Base-by-base conservation (phyloP, 805 yeast genomes). In the Phaffomyces opuntiae region DNA sequence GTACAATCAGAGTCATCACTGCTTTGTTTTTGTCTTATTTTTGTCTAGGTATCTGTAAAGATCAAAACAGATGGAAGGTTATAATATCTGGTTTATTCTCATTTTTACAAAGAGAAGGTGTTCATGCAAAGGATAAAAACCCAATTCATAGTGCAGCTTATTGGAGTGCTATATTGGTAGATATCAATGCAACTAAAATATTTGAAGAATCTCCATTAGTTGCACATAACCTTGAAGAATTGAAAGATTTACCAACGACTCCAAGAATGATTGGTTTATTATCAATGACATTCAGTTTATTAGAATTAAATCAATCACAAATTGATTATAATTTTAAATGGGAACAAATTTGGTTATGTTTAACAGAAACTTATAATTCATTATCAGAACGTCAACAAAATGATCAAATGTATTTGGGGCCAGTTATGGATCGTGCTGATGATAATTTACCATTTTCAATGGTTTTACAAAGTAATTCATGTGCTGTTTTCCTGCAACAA, bases 261-360 rank as follows among this genome's bases (percentile, higher is more conserved):
- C 19, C 19, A 17, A 17, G 19, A 17, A 17, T 17, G 19, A 3
- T 17, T 17, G 19, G 19, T 17, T 17, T 17, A 17, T 45, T 9
- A 5, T 42, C 47, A 4, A 40, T 44, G 44, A 47, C 47, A 8
- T 41, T 47, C 27, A 45, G 49, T 27, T 31, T 47, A 5, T 34
- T 49, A 11, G 39, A 32, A 1, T 19, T 40, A 5, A 48, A 44
- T 16, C 38, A 35, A 25, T 35, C 50, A 32, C 42, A 31, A 19
- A 27, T 31, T 9, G 50, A 55, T 17, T 17, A 17, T 17, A 17
- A 17, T 17, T 70, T 65, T 48, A 67, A 65, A 32, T 70, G 75
- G 75, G 60, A 59, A 42, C 44, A 44, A 7, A 40, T 69, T 1
- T 70, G 74, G 74, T 49, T 63, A n/a, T 63, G 61, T 43, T 13